These are phyloP conservation scores for Ogataea glucozyma DNA, from an alignment of 805 yeast species.

Conservation along the genomic window DNA sequence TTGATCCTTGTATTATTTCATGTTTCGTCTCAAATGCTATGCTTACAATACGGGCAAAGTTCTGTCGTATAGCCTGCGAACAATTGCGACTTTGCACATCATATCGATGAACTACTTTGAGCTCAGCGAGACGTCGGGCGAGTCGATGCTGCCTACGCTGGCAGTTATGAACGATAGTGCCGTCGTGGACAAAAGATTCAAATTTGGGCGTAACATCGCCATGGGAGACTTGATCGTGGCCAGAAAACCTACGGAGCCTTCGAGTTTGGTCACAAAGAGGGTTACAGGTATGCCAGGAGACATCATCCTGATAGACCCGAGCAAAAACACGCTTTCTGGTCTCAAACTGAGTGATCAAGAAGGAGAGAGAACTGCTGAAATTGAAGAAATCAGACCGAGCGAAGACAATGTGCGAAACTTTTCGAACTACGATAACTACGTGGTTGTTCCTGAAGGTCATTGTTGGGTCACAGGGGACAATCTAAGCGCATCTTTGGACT, in stretches of 20 bases:
- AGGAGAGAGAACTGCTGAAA: conserved; percentile 2
- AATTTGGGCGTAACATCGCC: conserved; percentile 62
- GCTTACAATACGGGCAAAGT: conserved; percentile 18
- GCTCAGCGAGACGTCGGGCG: conserved; percentile 73
- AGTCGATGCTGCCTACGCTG: conserved; percentile 92
- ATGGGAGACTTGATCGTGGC: conserved; percentile 91
- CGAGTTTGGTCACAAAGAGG: conserved; percentile 85
- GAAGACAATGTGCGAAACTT: conserved; percentile 7
- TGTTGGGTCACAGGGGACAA: conserved; percentile 98
- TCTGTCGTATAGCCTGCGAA: conserved; percentile 47
- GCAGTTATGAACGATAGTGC: conserved; percentile 75
- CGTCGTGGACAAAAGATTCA: conserved; percentile 64
- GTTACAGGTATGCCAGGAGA: conserved; percentile 98
- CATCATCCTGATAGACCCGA: conserved; percentile 76
- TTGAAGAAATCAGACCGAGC: conserved; percentile 20
- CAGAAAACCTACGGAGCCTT: conserved; percentile 84
- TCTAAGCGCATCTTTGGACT: conserved; percentile 80
- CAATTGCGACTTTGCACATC: conserved; percentile 68
- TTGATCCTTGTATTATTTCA: neutral
- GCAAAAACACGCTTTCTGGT: conserved; percentile 50
- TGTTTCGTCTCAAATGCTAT: neutral
- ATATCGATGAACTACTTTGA: conserved; percentile 28
- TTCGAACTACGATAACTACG: conserved; percentile 47
- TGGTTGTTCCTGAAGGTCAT: conserved; percentile 89
- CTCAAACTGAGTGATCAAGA: conserved; percentile 11